Base-by-base conservation (phyloP, 2,329 filamentous ascomycete species). In the Aspergillus sp. region DNA sequence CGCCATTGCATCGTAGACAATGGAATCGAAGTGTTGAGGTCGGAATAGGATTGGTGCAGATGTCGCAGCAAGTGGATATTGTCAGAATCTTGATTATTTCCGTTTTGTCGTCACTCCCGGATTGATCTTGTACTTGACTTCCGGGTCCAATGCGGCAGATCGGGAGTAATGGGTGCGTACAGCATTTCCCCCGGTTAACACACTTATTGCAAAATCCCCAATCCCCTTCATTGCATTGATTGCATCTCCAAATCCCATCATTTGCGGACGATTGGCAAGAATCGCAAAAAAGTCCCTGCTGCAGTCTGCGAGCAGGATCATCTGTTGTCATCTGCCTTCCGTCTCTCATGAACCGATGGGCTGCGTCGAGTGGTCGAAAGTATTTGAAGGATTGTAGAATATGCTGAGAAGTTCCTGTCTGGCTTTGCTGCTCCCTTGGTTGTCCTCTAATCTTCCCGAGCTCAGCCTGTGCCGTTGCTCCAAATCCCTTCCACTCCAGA, bases 131-230 rank as follows among this genome's bases (percentile, higher is more conserved):
- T 64, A 47, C 68, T 5, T 34, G 60, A 28, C 66, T 61, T 7
- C 62, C 56, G 7, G 79, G 75, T 49, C 85, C 82, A 8, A 73
- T 64, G 67, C 92, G 89, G 0, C 88, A 86, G 49, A 96, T 81
- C 0, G 93, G 92, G 0, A 96, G 81, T 0, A 98, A 82, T 7
- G 90, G 84, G 72, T 98, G 94, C 0, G 89, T 91, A 77, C 94
- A 98, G 62, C 88, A 90, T 62, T 84, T 84, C 17, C 92, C 93
- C 74, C 89, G 88, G 62, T 94, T 93, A 31, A 97, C 92, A 67
- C 94, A 98, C 63, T 84, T 80, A 69, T 93, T 92, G 78, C 94
- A 98, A 74, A 92, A 97, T 0, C 94, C 94, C 93, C 93, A 98
- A 72, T 96, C 93, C 5, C 92, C 94, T 64, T 95, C 88, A 69